These are phyloP conservation scores for Arthroderma sp. DNA, from an alignment of 2,329 filamentous ascomycete species.

Conservation along the genomic window DNA sequence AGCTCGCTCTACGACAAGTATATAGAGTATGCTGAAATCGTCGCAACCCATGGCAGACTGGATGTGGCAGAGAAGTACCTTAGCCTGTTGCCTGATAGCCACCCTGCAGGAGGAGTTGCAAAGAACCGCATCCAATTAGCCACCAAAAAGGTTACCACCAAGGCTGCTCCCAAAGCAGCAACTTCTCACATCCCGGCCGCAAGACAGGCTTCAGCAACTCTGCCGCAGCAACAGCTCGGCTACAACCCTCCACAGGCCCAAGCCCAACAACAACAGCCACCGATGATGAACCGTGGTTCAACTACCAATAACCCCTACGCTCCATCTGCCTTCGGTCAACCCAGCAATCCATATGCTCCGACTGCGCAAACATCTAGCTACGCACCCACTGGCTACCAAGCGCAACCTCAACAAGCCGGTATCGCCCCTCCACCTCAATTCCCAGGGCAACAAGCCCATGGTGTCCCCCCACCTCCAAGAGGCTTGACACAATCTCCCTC, in stretches of 20 bases:
- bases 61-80: constrained; percentile 83
- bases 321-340: constrained; percentile 13
- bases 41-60: constrained; percentile 79
- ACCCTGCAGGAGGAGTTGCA: constrained; percentile 76
- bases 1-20: constrained; percentile 85
- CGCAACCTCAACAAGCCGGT: constrained; percentile 33
- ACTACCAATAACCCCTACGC: constrained; percentile 23
- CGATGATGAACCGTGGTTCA: constrained; percentile 17
- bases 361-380: constrained; percentile 24
- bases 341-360: constrained; percentile 25
- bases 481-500: constrained; percentile 55
- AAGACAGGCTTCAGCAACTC: constrained; percentile 31
- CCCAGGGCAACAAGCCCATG: constrained; percentile 26
- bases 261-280: constrained; percentile 15
- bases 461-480: constrained; percentile 50
- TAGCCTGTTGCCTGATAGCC: constrained; percentile 68
- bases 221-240: constrained; percentile 24
- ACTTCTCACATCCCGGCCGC: constrained; percentile 24
- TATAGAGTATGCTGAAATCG: constrained; percentile 89
- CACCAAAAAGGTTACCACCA: constrained; percentile 50
- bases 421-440: constrained; percentile 19
- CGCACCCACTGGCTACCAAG: constrained; percentile 44
- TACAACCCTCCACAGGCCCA: constrained; percentile 1
- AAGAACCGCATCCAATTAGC: constrained; percentile 75
- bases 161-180: constrained; percentile 32